Base-by-base conservation (phyloP, 768 basidiomycete genomes). In the Russula virescens region DNA sequence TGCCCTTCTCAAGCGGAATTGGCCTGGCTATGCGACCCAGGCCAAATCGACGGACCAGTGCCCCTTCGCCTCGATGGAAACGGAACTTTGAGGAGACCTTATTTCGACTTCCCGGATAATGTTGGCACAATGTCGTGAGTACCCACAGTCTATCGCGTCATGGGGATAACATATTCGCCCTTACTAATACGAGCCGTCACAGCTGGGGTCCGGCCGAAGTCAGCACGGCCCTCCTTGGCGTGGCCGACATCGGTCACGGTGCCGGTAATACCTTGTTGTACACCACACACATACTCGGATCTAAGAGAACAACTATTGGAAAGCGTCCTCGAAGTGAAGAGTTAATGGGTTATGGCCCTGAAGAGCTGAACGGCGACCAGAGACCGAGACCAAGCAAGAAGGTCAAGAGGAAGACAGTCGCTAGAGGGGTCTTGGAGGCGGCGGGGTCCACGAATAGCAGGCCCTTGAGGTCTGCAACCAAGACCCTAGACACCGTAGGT, bases 31-130 rank as follows among this genome's bases (percentile, higher is more conserved):
- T 3, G 3, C 18, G 16, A 26, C 9, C 4, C 23, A 38, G 10
- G 16, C 0, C 10, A n/a, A 40, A 10, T 18, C 19, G 5, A 21
- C 2, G 2, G 9, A 1, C 14, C 21, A 0, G 5, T 4, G 1
- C 18, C 3, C 3, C 34, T 14, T 1, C 9, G 11, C 25, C 0
- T 34, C 23, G 9, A 3, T 7, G 23, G 35, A 14, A 14, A 38
- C 13, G 38, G 38, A 11, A 2, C 2, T 11, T 2, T 38, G 38
- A 38, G 5, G 38, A 11, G 10, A 5, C 13, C 38, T 7, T 11
- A 38, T 11, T 38, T 38, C 5, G 10, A 38, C 13, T 38, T 38
- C 13, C 8, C 38, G 2, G 6, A 14, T 14, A 38, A 9, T 11
- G 13, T 35, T 5, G 34, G 34, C 34, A 35, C 38, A 2, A 38